Percentiles rank a stretch among this genome's conserved stretches.
Evolutionary conservation across 257 asterid genomes (phyloP).

Genomic region (Nicotiana paniculata): DNA sequence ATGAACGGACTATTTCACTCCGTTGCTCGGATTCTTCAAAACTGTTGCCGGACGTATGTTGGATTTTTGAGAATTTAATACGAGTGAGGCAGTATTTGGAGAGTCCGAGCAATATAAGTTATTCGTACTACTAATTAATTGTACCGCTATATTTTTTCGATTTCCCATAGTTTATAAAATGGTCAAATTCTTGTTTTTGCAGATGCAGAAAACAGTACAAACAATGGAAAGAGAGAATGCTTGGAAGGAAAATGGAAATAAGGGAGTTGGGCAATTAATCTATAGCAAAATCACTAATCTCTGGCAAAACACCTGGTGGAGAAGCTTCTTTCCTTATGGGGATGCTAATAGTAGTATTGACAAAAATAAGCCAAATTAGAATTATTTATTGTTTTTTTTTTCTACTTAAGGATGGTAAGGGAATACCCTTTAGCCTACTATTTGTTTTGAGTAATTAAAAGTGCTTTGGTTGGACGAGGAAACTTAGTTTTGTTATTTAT

Average conservation of each 20-base stretch:
- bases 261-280: not conserved
- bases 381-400: not conserved
- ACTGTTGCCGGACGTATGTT: too few species aligned
- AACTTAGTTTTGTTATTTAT: too few species aligned
- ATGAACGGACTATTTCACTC: too few species aligned
- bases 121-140: not conserved
- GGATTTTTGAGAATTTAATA: too few species aligned
- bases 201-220: not conserved
- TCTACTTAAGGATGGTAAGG: too few species aligned
- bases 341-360: not conserved
- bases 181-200: too few species aligned
- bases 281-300: not conserved
- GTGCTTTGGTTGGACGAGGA: too few species aligned
- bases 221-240: not conserved
- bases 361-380: conserved; percentile 6
- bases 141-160: not conserved
- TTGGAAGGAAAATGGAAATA: not conserved
- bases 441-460: too few species aligned
- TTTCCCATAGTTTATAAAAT: not conserved
- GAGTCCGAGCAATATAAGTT: too few species aligned
- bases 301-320: conserved; percentile 1
- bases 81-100: accelerated
- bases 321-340: not conserved
- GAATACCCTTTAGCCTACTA: too few species aligned
- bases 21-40: too few species aligned